Percentiles rank a stretch among this genome's conserved stretches.
These are phyloP conservation scores for Ogataea nakhonphanomensis DNA, from an alignment of 805 yeast species.

Conservation along the genomic window DNA sequence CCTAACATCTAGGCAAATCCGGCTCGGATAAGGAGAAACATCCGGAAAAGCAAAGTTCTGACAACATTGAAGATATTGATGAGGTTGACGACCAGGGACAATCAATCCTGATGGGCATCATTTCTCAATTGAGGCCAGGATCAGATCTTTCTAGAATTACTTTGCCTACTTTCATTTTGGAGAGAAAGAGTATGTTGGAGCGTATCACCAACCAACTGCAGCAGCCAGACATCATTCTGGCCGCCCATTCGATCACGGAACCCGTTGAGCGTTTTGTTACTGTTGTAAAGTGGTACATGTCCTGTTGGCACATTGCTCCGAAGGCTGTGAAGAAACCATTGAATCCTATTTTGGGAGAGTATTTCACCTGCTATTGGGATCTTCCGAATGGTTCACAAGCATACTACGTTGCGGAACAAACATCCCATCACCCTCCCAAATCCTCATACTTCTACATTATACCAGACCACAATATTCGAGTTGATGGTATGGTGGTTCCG, in stretches of 20 bases:
- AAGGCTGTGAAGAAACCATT: conserved; percentile 97
- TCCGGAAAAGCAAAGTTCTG: conserved; percentile 14
- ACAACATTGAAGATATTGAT: conserved; percentile 69
- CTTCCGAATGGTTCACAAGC: conserved; percentile 65
- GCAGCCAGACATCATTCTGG: conserved; percentile 70
- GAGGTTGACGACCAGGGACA: conserved; percentile 91
- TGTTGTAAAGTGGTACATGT: conserved; percentile 83
- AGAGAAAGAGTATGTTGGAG: conserved; percentile 94
- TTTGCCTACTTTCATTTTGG: conserved; percentile 90
- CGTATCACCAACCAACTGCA: conserved; percentile 86
- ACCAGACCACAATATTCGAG: conserved; percentile 77
- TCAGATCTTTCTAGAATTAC: conserved; percentile 88
- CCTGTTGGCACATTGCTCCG: conserved; percentile 98
- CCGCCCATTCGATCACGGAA: conserved; percentile 60
- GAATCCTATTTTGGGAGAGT: conserved; percentile 92
- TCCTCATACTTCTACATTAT: conserved; percentile 86
- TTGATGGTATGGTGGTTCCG: conserved; percentile 87
- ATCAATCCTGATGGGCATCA: conserved; percentile 79
- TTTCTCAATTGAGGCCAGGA: conserved; percentile 89
- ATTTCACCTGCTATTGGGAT: conserved; percentile 91
- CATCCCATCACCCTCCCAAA: conserved; percentile 98
- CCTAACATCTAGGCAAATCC: conserved; percentile 18
- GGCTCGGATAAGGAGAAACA: conserved; percentile 20
- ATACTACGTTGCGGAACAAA: conserved; percentile 87
- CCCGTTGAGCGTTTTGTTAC: conserved; percentile 66